Evolutionary conservation across 495 filamentous ascomycete genomes (phyloP).

Genomic region (Xylaria nigripes): DNA sequence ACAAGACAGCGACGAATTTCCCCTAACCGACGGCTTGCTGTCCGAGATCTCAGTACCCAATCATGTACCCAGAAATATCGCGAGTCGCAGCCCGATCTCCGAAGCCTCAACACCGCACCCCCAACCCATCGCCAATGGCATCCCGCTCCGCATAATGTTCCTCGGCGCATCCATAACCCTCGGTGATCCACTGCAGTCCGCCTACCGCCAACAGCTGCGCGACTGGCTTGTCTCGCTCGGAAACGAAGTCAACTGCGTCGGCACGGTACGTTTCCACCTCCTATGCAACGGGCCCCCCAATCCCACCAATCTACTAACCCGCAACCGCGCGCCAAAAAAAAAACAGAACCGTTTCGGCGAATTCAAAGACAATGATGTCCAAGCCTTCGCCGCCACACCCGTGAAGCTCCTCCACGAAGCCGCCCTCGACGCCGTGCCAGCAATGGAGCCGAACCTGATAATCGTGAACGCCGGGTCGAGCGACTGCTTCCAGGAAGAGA

Average conservation of each 20-base stretch:
- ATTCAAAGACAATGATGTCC: slow-evolving; percentile 28
- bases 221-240: slow-evolving; percentile 29
- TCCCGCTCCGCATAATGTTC: slow-evolving; percentile 44
- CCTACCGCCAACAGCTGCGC: slow-evolving; percentile 42
- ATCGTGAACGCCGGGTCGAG: slow-evolving; percentile 27
- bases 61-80: too few relatives aligned
- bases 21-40: slow-evolving; percentile 13
- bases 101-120: not conserved
- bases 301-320: not conserved
- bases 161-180: slow-evolving; percentile 53
- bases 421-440: slow-evolving; percentile 15
- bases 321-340: not conserved
- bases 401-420: slow-evolving; percentile 21
- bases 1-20: not conserved
- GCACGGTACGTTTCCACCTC: slow-evolving; percentile 15
- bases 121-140: slow-evolving; percentile 13
- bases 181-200: slow-evolving; percentile 46
- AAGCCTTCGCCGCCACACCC: slow-evolving; percentile 20
- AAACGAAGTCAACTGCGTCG: slow-evolving; percentile 27
- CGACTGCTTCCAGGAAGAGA: slow-evolving; percentile 24
- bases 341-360: slow-evolving; percentile 22
- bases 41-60: too few relatives aligned
- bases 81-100: too few relatives aligned
- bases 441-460: slow-evolving; percentile 24
- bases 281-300: not conserved